Base-by-base conservation (phyloP, 441 rosid genomes). In the Erodium moschatum region DNA sequence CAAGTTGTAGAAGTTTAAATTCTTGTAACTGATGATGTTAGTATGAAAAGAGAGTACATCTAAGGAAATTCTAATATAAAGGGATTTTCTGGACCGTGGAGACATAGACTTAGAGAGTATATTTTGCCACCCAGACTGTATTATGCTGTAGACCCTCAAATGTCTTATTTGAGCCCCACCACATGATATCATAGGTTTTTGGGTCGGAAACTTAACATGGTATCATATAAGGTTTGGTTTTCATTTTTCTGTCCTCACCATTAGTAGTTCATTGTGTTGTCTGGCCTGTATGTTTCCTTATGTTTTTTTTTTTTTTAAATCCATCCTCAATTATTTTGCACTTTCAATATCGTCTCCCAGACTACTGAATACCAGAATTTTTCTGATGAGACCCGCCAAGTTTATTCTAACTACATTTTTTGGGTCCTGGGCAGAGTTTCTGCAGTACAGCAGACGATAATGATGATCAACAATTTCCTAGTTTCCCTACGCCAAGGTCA, bases 391-490 rank as follows among this genome's bases (percentile, higher is more conserved):
- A 54, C 21, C 20, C 16, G 24, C 10, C 21, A 7, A 18, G 61
- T 54, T 54, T 54, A 67, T 61, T 74, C 48, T 42, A 8, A 64
- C 64, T 13, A 50, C 21, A 67, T 63, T 62, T 70, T 24, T 16
- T 67, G 44, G 33, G 46, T 69, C 80, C 73, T 72, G 58, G 67
- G 63, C 70, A 87, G 89, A 78, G 74, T 56, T 75, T 81, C 67
- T 67, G 76, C 76, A 65, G 74, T 44, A 77, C 71, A 65, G 58
- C 79, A 21, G 87, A 85, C 69, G 79, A 71, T 24, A 66, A 64
- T 65, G 82, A 69, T 19, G 84, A 81, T 27, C 76, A 70, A 21
- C 74, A 76, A 27, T 73, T 42, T 74, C 5, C 76, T 66, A 67
- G 74, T 40, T 50, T 62, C 70, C 50, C 83, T 67, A 18, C 68